Percentiles rank a stretch among this genome's conserved stretches.
These are phyloP conservation scores for Daedaleopsis sinensis DNA, from an alignment of 768 basidiomycete species.

Conservation along the genomic window DNA sequence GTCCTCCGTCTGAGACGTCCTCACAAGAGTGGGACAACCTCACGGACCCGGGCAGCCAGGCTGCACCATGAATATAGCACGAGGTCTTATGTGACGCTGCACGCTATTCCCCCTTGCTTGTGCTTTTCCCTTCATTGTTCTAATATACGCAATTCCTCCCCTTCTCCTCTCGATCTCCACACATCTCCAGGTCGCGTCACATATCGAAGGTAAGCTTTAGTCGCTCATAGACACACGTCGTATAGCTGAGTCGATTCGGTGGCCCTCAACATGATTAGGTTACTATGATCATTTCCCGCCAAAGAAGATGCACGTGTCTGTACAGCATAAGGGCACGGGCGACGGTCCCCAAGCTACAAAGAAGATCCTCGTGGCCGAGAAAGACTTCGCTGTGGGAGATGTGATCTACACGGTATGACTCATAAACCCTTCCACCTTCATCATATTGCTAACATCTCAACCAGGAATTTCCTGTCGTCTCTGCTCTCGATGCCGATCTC, in stretches of 20 bases:
- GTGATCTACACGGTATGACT: constrained; percentile 69
- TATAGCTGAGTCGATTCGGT: constrained; percentile 26
- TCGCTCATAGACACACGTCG: constrained; percentile 11
- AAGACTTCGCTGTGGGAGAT: constrained; percentile 72
- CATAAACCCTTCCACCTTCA: neutral
- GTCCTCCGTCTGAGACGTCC: constrained; percentile 83
- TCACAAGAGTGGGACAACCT: constrained; percentile 91
- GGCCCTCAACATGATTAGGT: constrained; percentile 45
- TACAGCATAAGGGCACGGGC: constrained; percentile 40
- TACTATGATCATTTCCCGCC: constrained; percentile 83
- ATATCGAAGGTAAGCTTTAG: constrained; percentile 73
- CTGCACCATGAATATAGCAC: constrained; percentile 40
- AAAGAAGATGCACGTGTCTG: constrained; percentile 66
- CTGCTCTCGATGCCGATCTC: constrained; percentile 73
- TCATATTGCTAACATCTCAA: neutral
- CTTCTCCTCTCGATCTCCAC: constrained; percentile 24
- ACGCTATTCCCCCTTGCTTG: constrained; percentile 13
- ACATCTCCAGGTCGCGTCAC: constrained; percentile 56
- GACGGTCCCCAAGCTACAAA: constrained; percentile 30
- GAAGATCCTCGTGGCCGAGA: constrained; percentile 57
- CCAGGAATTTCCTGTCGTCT: constrained; percentile 76
- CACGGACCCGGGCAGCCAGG: constrained; percentile 70
- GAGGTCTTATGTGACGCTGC: constrained; percentile 15
- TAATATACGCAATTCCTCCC: constrained; percentile 33
- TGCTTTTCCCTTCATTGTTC: constrained; percentile 28